Evolutionary conservation across 1,139 yeast genomes (phyloP).

Genomic region (Martiniozyma asiatica): DNA sequence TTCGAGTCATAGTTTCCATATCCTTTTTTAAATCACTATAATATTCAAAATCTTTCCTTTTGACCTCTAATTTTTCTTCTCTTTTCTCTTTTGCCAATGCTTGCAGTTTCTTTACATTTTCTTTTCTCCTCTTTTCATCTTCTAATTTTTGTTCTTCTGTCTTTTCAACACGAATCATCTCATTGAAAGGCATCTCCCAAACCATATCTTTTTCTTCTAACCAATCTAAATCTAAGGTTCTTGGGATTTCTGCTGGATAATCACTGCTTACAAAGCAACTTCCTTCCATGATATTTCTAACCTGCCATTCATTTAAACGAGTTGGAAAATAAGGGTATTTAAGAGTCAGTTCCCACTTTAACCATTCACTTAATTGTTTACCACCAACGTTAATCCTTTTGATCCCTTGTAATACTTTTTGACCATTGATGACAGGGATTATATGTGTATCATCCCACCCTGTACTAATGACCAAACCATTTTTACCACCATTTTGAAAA

Average conservation of each 20-base stretch:
- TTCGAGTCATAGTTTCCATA: conserved; percentile 34
- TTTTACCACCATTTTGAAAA: conserved; percentile 28
- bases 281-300: conserved; percentile 56
- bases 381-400: conserved; percentile 94
- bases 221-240: conserved; percentile 46
- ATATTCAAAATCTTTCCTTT: conserved; percentile 70
- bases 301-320: conserved; percentile 51
- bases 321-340: conserved; percentile 91
- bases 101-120: conserved; percentile 79
- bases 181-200: conserved; percentile 72
- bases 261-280: conserved; percentile 67
- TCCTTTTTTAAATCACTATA: conserved; percentile 47
- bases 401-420: conserved; percentile 53
- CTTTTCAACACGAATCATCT: conserved; percentile 53
- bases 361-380: conserved; percentile 50
- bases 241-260: conserved; percentile 52
- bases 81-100: conserved; percentile 86
- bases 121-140: conserved; percentile 72
- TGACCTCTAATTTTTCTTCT: conserved; percentile 64
- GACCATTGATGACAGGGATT: conserved; percentile 65
- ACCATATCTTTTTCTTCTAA: conserved; percentile 61
- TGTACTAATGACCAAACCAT: conserved; percentile 67
- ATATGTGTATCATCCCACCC: conserved; percentile 78
- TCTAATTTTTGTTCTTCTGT: conserved; percentile 71
- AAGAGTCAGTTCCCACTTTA: conserved; percentile 53